phyloP scores from a whole-genome alignment of 2,329 filamentous ascomycete species.

The Neonectria punicea region DNA sequence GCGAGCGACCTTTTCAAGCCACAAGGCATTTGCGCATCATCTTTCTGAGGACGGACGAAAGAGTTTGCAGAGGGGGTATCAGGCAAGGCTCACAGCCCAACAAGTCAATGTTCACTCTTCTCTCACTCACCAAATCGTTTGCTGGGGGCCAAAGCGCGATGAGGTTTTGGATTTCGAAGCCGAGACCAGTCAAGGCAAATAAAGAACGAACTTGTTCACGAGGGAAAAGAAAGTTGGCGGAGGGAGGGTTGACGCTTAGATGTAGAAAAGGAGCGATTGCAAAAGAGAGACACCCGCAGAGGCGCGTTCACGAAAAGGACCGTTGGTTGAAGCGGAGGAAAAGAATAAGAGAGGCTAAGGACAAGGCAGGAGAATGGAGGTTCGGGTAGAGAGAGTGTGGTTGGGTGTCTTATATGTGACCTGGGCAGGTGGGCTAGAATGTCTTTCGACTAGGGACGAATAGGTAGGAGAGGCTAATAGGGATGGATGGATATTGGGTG shows the following conservation, averaged over 20 bases:
- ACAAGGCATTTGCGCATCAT: slow-evolving; percentile 6
- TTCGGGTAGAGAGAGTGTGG: slow-evolving; percentile 17
- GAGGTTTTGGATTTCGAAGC: background rate
- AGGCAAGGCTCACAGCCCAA: background rate
- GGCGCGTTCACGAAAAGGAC: slow-evolving; percentile 40
- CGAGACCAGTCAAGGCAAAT: slow-evolving; percentile 22
- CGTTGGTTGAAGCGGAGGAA: slow-evolving; percentile 12
- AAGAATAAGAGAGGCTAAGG: slow-evolving; percentile 17
- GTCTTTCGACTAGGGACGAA: slow-evolving; percentile 20
- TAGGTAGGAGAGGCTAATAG: slow-evolving; percentile 3
- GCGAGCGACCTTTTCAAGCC: background rate
- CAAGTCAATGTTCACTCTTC: background rate
- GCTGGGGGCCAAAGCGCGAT: background rate
- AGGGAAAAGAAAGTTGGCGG: slow-evolving; percentile 17
- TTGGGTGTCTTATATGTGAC: slow-evolving; percentile 35
- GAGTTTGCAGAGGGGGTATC: background rate
- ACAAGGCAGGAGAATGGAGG: slow-evolving; percentile 10
- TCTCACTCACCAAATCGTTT: slow-evolving; percentile 16
- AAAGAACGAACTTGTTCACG: slow-evolving; percentile 25
- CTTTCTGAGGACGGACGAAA: background rate
- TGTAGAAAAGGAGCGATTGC: slow-evolving; percentile 27
- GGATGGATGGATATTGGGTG: background rate
- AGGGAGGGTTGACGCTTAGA: slow-evolving; percentile 21
- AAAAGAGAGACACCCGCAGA: slow-evolving; percentile 35
- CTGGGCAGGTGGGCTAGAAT: slow-evolving; percentile 13